Conservation (phyloP, 2,329 filamentous ascomycete species). For the Myotisia sp. region DNA sequence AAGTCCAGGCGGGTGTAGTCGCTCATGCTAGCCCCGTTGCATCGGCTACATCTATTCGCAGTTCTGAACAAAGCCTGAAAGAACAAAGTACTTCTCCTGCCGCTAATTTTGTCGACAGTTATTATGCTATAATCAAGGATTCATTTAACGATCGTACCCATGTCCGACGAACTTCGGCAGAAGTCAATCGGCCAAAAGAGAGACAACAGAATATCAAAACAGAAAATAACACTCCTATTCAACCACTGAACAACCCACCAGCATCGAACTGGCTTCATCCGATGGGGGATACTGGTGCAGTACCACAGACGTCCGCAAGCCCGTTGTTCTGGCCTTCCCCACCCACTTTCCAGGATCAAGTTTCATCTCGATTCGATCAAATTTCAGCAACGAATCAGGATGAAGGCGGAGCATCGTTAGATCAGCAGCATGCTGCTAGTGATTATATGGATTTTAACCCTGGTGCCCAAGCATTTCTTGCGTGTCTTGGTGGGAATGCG, state of each 20-base stretch:
- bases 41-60: background rate
- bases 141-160: slow-evolving; percentile 8
- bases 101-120: slow-evolving; percentile 10
- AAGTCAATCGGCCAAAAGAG: slow-evolving; percentile 4
- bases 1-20: slow-evolving; percentile 25
- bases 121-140: slow-evolving; percentile 12
- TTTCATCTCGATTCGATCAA: background rate
- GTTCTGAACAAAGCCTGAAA: background rate
- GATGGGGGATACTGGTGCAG: background rate
- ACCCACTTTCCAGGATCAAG: background rate
- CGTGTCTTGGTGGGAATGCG: too few species aligned
- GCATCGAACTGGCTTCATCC: background rate
- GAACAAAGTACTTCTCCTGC: slow-evolving; percentile 8
- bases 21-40: slow-evolving; percentile 5
- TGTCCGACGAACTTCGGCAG: slow-evolving; percentile 4
- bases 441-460: too few species aligned
- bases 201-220: background rate
- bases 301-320: background rate
- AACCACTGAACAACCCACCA: slow-evolving; percentile 1
- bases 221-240: background rate
- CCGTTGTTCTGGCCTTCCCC: slow-evolving; percentile 3
- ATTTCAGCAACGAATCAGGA: too few species aligned
- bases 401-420: too few species aligned
- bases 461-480: too few species aligned
- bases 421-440: too few species aligned